Evolutionary conservation across 768 basidiomycete genomes (phyloP).

Genomic region (Mycena rebaudengoi): DNA sequence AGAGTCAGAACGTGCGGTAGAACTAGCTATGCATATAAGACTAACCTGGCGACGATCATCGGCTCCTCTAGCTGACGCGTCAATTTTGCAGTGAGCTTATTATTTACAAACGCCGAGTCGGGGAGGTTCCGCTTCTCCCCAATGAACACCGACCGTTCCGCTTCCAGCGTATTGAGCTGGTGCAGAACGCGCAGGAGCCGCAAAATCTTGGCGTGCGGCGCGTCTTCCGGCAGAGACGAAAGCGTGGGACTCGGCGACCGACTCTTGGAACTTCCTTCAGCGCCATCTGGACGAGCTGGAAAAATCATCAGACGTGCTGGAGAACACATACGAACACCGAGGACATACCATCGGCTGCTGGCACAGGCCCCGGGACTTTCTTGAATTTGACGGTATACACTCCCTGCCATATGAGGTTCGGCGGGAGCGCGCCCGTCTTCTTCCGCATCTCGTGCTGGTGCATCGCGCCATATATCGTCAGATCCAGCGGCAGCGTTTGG

Average conservation of each 20-base stretch:
- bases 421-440: slow-evolving; percentile 67
- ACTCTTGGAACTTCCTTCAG: slow-evolving; percentile 55
- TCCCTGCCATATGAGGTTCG: slow-evolving; percentile 87
- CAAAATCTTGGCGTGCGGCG: slow-evolving; percentile 89
- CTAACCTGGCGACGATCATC: slow-evolving; percentile 97
- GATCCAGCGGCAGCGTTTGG: slow-evolving; percentile 80
- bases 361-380: slow-evolving; percentile 87
- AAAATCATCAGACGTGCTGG: neutral
- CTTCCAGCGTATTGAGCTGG: slow-evolving; percentile 79
- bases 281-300: slow-evolving; percentile 49
- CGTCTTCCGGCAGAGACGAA: slow-evolving; percentile 84
- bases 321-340: neutral
- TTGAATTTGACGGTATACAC: slow-evolving; percentile 93
- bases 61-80: slow-evolving; percentile 96
- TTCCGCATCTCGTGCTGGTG: slow-evolving; percentile 90
- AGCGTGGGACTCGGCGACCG: slow-evolving; percentile 73
- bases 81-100: slow-evolving; percentile 97
- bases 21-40: neutral
- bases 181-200: slow-evolving; percentile 89
- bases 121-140: slow-evolving; percentile 67
- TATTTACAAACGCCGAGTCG: slow-evolving; percentile 93
- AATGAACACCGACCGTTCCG: slow-evolving; percentile 62
- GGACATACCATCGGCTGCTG: slow-evolving; percentile 66
- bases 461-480: slow-evolving; percentile 96
- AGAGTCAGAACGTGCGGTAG: slow-evolving; percentile 8